Conservation (phyloP, 495 filamentous ascomycete genomes). For the Coniosporium apollinis region DNA sequence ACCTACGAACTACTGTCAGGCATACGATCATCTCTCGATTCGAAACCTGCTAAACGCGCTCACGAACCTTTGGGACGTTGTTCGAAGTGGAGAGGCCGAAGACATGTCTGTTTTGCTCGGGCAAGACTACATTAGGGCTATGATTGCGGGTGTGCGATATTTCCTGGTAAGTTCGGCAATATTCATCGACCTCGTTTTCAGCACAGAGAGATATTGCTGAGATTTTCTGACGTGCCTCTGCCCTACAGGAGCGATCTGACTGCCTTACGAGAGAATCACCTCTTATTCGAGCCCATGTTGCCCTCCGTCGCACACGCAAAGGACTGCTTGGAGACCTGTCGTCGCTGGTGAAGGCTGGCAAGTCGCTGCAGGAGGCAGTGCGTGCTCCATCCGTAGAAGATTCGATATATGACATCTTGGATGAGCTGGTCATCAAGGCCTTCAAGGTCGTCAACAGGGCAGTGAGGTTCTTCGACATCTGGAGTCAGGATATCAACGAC, state of each 20-base stretch:
- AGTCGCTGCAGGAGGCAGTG: constrained; percentile 54
- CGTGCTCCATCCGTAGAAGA: constrained; percentile 35
- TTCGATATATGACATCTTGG: constrained; percentile 54
- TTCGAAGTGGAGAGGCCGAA: constrained; percentile 48
- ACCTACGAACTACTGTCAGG: constrained; percentile 95
- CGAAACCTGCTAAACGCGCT: constrained; percentile 70
- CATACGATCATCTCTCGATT: constrained; percentile 78
- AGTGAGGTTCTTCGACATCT: constrained; percentile 81
- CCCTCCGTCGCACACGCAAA: constrained; percentile 68
- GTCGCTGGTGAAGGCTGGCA: constrained; percentile 70
- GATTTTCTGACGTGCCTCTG: neutral
- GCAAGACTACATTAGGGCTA: constrained; percentile 77
- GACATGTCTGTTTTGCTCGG: constrained; percentile 60
- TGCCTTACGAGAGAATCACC: constrained; percentile 71
- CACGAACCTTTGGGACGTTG: constrained; percentile 83
- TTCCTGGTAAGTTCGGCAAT: constrained; percentile 50
- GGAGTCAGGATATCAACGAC: constrained; percentile 45
- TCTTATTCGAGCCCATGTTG: constrained; percentile 54
- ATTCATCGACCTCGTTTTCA: constrained; percentile 7
- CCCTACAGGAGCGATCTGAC: constrained; percentile 61
- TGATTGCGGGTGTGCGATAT: constrained; percentile 83
- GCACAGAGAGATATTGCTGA: constrained; percentile 3
- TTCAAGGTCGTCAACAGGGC: constrained; percentile 88
- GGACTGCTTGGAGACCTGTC: constrained; percentile 78
- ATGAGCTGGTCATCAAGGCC: constrained; percentile 83